Evolutionary conservation across 2,329 filamentous ascomycete genomes (phyloP).

Genomic region (Westerdykella ornata): DNA sequence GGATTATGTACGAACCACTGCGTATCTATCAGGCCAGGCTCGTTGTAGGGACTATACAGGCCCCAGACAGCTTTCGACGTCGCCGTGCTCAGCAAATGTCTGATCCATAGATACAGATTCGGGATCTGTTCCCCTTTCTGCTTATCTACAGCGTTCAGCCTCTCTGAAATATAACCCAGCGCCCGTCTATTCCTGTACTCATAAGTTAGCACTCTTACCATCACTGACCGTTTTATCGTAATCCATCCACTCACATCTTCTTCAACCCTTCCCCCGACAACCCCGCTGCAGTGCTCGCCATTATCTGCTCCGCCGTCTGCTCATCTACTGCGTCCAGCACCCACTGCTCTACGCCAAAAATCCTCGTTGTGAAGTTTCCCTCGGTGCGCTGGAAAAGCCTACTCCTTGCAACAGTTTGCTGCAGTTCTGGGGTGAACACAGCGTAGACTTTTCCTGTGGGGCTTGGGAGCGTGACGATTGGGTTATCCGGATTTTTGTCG

Average conservation of each 20-base stretch:
- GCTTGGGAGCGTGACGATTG: neutral
- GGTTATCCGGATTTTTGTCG: neutral
- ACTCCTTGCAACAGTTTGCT: neutral
- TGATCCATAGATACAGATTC: neutral
- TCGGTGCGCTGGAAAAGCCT: neutral
- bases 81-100: neutral
- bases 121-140: neutral
- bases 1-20: neutral
- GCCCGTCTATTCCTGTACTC: neutral
- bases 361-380: neutral
- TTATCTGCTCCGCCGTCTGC: neutral
- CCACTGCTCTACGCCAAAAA: neutral
- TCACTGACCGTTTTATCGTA: neutral
- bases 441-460: neutral
- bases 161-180: neutral
- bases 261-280: neutral
- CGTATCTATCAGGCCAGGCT: neutral
- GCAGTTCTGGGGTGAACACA: neutral
- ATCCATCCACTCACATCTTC: neutral
- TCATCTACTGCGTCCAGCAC: neutral
- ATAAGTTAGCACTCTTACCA: neutral
- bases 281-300: neutral
- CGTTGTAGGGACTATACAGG: neutral
- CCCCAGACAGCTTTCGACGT: neutral
- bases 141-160: neutral